Evolutionary conservation across 2,329 filamentous ascomycete genomes (phyloP).

Genomic region (Bimuria novae-zelandiae): DNA sequence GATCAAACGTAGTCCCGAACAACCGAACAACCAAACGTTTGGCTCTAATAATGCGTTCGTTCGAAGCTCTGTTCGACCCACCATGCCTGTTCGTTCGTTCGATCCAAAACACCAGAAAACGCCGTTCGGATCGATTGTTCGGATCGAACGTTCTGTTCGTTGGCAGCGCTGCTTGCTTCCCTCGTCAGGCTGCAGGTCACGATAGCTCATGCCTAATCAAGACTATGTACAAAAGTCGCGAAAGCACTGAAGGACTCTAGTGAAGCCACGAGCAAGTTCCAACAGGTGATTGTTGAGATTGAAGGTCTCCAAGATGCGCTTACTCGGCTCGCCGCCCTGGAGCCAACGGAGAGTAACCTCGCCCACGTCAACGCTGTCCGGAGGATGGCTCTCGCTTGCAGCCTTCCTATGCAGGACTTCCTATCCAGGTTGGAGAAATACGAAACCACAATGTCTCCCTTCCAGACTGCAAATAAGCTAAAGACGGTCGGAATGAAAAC

Average conservation of each 20-base stretch:
- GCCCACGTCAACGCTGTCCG: conserved; percentile 31
- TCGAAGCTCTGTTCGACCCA: too few relatives aligned
- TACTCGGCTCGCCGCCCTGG: conserved; percentile 16
- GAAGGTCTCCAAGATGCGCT: conserved; percentile 23
- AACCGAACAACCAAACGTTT: too few relatives aligned
- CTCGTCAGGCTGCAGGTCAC: too few relatives aligned
- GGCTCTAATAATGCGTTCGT: too few relatives aligned
- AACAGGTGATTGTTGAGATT: conserved; percentile 25
- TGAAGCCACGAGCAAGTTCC: conserved; percentile 26
- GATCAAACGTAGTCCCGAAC: too few relatives aligned
- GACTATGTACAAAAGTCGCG: conserved; percentile 22
- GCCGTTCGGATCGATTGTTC: too few relatives aligned
- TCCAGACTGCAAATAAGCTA: background rate
- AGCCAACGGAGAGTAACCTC: conserved; percentile 27
- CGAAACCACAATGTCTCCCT: conserved; percentile 20
- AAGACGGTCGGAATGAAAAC: conserved; percentile 14
- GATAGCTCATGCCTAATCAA: conserved; percentile 12
- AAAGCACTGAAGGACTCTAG: conserved; percentile 23
- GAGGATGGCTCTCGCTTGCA: conserved; percentile 27
- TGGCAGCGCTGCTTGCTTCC: too few relatives aligned
- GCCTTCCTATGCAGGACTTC: conserved; percentile 26
- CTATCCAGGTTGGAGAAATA: conserved; percentile 24
- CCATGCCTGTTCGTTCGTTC: too few relatives aligned
- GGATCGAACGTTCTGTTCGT: too few relatives aligned
- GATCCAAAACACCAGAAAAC: too few relatives aligned